A percentile compares a stretch with the other conserved stretches of the same genome.
These are phyloP conservation scores for Fusarium denticulatum DNA, from an alignment of 2,329 filamentous ascomycete genomes.

Conservation along the genomic window DNA sequence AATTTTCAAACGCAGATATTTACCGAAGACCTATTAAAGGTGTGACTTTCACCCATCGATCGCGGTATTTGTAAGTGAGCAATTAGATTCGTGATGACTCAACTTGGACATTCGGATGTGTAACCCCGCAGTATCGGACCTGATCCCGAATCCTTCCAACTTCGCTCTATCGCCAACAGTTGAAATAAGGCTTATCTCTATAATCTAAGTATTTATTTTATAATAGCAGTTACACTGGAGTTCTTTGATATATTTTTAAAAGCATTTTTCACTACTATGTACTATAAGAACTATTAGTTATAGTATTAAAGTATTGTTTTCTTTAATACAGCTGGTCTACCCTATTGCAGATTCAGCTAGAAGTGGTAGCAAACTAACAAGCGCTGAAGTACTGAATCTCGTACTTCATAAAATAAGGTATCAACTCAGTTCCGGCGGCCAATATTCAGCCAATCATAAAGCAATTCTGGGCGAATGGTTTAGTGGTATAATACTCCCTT, in stretches of 20 bases:
- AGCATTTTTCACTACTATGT: not conserved
- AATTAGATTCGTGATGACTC: not conserved
- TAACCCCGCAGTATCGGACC: conserved; percentile 2
- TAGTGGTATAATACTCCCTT: conserved; percentile 39
- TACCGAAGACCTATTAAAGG: accelerated
- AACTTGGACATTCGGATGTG: not conserved
- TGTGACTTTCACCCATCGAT: too few species aligned
- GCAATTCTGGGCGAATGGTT: conserved; percentile 24
- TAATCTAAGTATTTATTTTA: not conserved
- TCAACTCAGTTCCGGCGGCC: accelerated
- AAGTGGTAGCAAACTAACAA: not conserved
- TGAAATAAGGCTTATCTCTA: not conserved
- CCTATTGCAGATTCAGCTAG: not conserved
- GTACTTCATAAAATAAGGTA: too few species aligned
- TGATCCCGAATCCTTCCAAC: not conserved
- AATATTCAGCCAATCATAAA: not conserved
- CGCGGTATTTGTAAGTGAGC: not conserved
- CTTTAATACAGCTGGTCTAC: not conserved
- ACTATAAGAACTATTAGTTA: not conserved
- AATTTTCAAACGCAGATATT: not conserved
- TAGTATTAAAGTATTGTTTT: not conserved
- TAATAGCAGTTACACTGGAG: accelerated
- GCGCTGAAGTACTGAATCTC: accelerated
- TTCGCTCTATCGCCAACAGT: not conserved
- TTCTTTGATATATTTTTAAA: accelerated